Percentiles rank a stretch among this genome's conserved stretches.
These are phyloP conservation scores for Cajanus cajan DNA, from an alignment of 306 rosid genomes.

Conservation along the genomic window DNA sequence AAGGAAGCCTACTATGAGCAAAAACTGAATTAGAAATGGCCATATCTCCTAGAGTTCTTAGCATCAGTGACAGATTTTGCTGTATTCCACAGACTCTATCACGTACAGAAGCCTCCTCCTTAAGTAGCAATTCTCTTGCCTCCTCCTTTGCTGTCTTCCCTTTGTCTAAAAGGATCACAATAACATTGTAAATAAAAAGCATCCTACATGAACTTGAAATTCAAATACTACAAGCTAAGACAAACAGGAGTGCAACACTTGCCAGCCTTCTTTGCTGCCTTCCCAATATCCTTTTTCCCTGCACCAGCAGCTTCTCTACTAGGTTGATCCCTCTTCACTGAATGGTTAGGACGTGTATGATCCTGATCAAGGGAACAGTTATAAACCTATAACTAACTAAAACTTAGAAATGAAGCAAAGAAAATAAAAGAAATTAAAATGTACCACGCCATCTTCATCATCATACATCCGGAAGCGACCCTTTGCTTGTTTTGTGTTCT, in stretches of 20 bases:
- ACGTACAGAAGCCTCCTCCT: conserved; percentile 83
- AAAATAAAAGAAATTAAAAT: neutral
- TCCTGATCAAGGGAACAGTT: conserved; percentile 48
- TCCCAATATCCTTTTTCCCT: conserved; percentile 73
- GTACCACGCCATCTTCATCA: conserved; percentile 59
- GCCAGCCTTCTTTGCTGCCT: conserved; percentile 82
- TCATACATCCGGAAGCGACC: conserved; percentile 79
- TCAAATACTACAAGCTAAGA: conserved; percentile 2
- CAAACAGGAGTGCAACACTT: conserved; percentile 37
- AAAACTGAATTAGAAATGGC: conserved; percentile 83
- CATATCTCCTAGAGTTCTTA: conserved; percentile 88
- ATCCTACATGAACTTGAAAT: neutral
- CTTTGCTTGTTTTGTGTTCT: conserved; percentile 82
- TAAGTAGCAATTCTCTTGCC: conserved; percentile 80
- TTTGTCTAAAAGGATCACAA: conserved; percentile 55
- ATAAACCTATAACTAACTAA: conserved; percentile 12
- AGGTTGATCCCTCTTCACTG: conserved; percentile 63
- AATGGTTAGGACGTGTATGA: conserved; percentile 57
- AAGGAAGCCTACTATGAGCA: conserved; percentile 85
- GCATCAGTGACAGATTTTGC: conserved; percentile 62
- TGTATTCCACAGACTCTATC: conserved; percentile 66
- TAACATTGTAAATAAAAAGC: neutral
- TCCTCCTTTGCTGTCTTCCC: conserved; percentile 91
- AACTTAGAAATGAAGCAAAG: neutral
- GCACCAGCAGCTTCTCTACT: conserved; percentile 55